phyloP scores from a whole-genome alignment of 805 yeast genomes.

The Metschnikowia anglica region DNA sequence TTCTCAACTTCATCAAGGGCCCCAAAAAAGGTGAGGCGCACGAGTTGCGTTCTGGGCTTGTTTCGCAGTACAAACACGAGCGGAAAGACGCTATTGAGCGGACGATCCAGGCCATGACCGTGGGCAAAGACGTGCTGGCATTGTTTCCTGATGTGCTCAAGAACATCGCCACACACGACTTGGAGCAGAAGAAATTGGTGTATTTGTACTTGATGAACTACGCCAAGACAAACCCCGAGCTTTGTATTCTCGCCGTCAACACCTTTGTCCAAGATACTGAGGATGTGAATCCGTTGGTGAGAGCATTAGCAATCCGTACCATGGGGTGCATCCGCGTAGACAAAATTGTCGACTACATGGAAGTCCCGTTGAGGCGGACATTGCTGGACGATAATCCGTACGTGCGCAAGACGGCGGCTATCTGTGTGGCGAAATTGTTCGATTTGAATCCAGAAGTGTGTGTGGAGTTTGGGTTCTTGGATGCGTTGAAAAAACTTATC shows the following conservation, averaged over 20 bases:
- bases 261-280: constrained; percentile 94
- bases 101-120: constrained; percentile 97
- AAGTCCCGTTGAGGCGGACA: constrained; percentile 82
- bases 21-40: constrained; percentile 73
- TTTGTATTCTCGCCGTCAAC: constrained; percentile 93
- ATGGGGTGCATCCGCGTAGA: constrained; percentile 98
- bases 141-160: constrained; percentile 94
- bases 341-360: constrained; percentile 93
- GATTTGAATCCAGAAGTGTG: constrained; percentile 81
- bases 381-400: constrained; percentile 92
- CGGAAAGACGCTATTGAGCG: constrained; percentile 95
- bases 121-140: constrained; percentile 93
- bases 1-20: constrained; percentile 43
- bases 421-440: constrained; percentile 92
- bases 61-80: constrained; percentile 91
- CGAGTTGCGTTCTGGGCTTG: constrained; percentile 86
- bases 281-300: constrained; percentile 92
- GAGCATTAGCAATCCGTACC: constrained; percentile 95
- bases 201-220: constrained; percentile 94
- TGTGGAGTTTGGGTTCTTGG: constrained; percentile 82
- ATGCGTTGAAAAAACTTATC: constrained; percentile 61
- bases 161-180: constrained; percentile 93
- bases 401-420: constrained; percentile 95
- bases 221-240: constrained; percentile 94
- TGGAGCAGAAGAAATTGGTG: constrained; percentile 94